These are phyloP conservation scores for Hyphodiscus sp. DNA, from an alignment of 2,329 filamentous ascomycete genomes.

Conservation along the genomic window DNA sequence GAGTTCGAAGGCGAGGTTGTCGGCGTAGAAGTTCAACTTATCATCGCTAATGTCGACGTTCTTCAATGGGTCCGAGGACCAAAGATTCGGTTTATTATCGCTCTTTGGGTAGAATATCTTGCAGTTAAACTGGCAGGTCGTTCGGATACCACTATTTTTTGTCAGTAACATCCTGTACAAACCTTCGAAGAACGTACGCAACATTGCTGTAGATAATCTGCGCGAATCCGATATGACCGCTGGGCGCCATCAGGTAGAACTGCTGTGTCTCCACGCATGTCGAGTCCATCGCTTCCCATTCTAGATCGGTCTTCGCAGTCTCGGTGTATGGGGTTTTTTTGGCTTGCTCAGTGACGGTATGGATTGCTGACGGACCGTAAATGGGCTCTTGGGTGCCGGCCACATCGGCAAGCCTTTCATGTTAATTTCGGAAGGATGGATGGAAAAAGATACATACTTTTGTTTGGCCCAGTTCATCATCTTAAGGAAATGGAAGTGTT, in stretches of 20 bases:
- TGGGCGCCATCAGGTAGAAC: constrained; percentile 83
- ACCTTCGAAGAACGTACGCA: constrained; percentile 50
- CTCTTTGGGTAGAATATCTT: constrained; percentile 77
- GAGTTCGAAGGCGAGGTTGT: constrained; percentile 77
- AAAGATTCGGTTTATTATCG: constrained; percentile 66
- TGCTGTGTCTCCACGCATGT: constrained; percentile 92
- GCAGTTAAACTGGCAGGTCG: constrained; percentile 87
- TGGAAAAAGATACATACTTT: constrained; percentile 54
- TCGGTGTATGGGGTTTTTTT: constrained; percentile 75
- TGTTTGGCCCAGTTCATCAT: constrained; percentile 97
- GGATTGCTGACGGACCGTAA: constrained; percentile 85
- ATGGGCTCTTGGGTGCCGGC: constrained; percentile 95
- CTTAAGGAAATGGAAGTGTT: constrained; percentile 29
- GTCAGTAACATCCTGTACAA: constrained; percentile 20
- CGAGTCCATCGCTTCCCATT: constrained; percentile 74
- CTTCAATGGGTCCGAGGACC: constrained; percentile 73
- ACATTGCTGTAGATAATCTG: constrained; percentile 99
- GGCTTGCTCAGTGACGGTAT: constrained; percentile 75
- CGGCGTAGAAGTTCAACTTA: constrained; percentile 76
- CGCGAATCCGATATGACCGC: constrained; percentile 67
- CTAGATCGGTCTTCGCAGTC: constrained; percentile 67
- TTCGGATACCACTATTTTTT: constrained; percentile 68
- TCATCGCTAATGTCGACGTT: constrained; percentile 82
- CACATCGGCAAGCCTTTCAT: constrained; percentile 61
- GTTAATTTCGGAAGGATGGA: constrained; percentile 12